A percentile compares a stretch with the other conserved stretches of the same genome.
Conservation (phyloP, 129 eudicot genomes). For the Centaurea solstitialis region DNA sequence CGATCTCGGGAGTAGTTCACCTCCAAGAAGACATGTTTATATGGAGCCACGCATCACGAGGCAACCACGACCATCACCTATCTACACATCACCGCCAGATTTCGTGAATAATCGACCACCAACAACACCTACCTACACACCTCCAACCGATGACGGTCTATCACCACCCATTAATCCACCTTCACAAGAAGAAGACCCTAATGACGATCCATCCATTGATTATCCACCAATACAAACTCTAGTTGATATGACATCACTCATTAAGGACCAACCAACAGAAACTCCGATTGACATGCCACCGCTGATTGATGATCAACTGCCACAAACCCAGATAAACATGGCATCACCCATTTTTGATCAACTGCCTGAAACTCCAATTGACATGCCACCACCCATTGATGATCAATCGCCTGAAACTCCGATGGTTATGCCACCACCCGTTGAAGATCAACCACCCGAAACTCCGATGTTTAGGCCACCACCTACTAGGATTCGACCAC, state of each 20-base stretch:
- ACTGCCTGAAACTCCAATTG: not conserved
- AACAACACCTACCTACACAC: not conserved
- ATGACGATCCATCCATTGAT: not conserved
- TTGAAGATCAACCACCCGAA: not conserved
- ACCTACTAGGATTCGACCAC: slow-evolving; percentile 5
- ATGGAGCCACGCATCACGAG: not conserved
- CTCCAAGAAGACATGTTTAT: not conserved
- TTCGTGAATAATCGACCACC: not conserved
- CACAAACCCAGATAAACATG: not conserved
- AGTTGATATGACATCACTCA: not conserved
- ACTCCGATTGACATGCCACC: not conserved
- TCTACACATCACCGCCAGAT: slow-evolving; percentile 4
- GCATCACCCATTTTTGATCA: slow-evolving; percentile 16
- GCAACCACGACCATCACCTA: slow-evolving; percentile 10
- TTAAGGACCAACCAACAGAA: slow-evolving; percentile 1
- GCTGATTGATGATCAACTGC: not conserved
- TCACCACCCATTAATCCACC: slow-evolving; percentile 13
- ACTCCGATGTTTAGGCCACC: not conserved
- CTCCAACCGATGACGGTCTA: not conserved
- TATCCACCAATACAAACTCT: not conserved
- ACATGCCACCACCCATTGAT: not conserved
- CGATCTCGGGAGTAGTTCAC: not conserved
- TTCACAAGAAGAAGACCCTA: slow-evolving; percentile 3
- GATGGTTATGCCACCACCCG: not conserved
- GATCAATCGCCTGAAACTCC: slow-evolving; percentile 10